A percentile compares a stretch with the other conserved stretches of the same genome.
These are phyloP conservation scores for Trypanosoma grayi DNA, from an alignment of 208 protist genomes.

Conservation along the genomic window DNA sequence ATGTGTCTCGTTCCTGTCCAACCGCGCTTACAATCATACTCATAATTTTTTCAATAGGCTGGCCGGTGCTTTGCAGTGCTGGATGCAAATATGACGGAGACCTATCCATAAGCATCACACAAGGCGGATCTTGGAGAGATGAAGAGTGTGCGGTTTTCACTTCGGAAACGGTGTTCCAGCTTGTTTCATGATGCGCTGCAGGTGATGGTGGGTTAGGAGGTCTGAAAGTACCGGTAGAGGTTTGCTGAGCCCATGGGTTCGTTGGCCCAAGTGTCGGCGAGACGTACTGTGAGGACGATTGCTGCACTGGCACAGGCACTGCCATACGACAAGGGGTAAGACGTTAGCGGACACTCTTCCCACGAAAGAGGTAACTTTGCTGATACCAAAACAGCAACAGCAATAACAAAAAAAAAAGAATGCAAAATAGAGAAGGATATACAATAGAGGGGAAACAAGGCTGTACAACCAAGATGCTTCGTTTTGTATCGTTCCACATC, in stretches of 20 bases:
- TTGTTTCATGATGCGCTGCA: background rate
- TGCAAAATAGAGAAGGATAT: background rate
- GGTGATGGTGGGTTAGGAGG: conserved; percentile 26
- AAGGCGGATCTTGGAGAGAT: background rate
- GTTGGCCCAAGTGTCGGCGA: conserved; percentile 62
- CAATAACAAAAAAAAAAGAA: conserved; percentile 18
- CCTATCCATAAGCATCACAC: background rate
- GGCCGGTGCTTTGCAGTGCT: background rate
- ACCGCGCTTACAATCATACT: conserved; percentile 54
- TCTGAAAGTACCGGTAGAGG: conserved; percentile 65
- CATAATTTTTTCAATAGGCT: conserved; percentile 40
- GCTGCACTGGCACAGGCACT: background rate
- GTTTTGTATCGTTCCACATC: background rate
- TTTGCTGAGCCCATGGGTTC: conserved; percentile 58
- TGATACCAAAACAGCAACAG: conserved; percentile 9
- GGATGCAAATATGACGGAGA: background rate
- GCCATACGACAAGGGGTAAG: background rate
- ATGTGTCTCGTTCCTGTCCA: conserved; percentile 49
- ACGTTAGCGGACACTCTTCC: too few relatives aligned
- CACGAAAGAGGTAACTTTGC: too few relatives aligned
- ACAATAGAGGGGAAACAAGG: background rate
- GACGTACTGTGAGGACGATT: conserved; percentile 37
- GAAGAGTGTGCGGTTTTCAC: background rate
- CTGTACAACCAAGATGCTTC: background rate
- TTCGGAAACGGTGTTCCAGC: background rate